These are phyloP conservation scores for Penicillium sp. DNA, from an alignment of 2,329 filamentous ascomycete genomes.

Conservation along the genomic window DNA sequence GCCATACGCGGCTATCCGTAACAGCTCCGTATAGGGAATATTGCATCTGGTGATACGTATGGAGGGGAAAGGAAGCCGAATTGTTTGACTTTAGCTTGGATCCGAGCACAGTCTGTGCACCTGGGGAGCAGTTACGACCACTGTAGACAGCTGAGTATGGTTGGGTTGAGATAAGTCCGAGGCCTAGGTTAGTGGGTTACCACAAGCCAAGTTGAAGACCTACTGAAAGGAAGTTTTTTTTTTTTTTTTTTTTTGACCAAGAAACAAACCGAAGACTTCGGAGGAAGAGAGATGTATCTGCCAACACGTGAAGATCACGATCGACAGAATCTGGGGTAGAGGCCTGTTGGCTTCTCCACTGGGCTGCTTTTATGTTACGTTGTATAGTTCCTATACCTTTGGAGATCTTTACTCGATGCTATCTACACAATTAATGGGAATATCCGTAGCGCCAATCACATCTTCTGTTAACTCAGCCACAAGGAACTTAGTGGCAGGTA, in stretches of 20 bases:
- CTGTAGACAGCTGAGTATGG: background rate
- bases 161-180: background rate
- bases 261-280: background rate
- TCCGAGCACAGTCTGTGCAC: background rate
- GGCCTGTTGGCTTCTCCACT: background rate
- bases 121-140: background rate
- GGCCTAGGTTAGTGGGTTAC: background rate
- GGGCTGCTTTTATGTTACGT: background rate
- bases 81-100: background rate
- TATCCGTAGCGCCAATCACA: background rate
- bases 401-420: background rate
- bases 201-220: background rate
- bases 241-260: too few relatives aligned
- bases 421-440: background rate
- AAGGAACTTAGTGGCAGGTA: background rate
- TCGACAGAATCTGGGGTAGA: slow-evolving; percentile 3
- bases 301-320: background rate
- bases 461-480: background rate
- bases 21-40: background rate
- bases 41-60: background rate
- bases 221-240: background rate
- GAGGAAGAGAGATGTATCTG: background rate
- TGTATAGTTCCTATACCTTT: background rate
- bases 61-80: background rate
- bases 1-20: background rate